Conservation (phyloP, 331 rosid species). For the Telfairia occidentalis region DNA sequence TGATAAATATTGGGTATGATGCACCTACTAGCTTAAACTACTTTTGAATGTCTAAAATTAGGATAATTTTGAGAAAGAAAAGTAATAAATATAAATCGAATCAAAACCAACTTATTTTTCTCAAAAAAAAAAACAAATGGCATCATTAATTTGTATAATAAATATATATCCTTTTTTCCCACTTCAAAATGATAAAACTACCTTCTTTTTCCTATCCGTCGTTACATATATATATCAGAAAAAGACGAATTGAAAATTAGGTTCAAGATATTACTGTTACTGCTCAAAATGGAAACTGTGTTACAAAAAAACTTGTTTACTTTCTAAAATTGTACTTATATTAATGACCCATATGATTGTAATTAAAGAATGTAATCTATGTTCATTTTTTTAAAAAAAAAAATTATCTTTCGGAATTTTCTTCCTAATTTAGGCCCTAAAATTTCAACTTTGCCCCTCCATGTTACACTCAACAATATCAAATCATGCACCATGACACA, state of each 20-base stretch:
- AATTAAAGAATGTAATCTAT: background rate
- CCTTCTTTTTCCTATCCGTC: background rate
- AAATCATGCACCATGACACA: background rate
- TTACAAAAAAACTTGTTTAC: background rate
- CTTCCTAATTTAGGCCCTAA: background rate
- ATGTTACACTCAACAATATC: background rate
- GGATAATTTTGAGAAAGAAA: too few species aligned
- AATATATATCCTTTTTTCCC: background rate
- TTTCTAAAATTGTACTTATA: background rate
- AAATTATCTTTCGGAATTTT: background rate
- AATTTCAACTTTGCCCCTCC: background rate
- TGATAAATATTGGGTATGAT: too few species aligned
- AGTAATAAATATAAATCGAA: too few species aligned
- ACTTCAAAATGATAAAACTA: background rate
- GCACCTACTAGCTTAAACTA: too few species aligned
- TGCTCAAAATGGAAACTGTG: background rate
- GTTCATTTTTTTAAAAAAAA: background rate
- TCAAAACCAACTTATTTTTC: too few species aligned
- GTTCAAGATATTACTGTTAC: background rate
- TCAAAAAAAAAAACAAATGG: too few species aligned
- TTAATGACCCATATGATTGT: background rate
- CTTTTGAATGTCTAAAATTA: too few species aligned
- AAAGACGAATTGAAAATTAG: background rate
- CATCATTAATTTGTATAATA: too few species aligned
- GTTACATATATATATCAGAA: background rate